Base-by-base conservation (phyloP, 345 rosid species). In the Salix caprea region DNA sequence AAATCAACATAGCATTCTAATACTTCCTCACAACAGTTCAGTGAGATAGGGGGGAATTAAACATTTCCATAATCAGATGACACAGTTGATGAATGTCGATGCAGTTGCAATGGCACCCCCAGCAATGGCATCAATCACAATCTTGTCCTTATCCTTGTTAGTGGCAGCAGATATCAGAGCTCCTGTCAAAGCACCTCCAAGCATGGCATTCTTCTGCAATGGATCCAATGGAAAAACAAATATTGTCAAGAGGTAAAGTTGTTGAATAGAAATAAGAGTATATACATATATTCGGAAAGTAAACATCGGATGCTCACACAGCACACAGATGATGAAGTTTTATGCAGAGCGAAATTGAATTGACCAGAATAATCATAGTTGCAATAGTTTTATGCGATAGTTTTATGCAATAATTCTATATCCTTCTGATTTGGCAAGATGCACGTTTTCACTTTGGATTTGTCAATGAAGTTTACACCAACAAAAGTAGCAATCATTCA, bases 81-180 rank as follows among this genome's bases (percentile, higher is more conserved):
- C 87, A 77, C 83, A 60, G 70, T 87, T 87, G 66, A 94, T 76
- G 89, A 94, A 88, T 78, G 86, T 81, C 26, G 94, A 89, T 40
- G 97, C 97, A n/a, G 95, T 88, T 26, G 97, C 98, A 70, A 91
- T 80, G 26, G 95, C 97, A 3, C 92, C 93, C 76, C 94, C 97
- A 3, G 90, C 85, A 50, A 94, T 86, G 77, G 97, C 92, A 85
- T 87, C 88, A 1, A 87, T 54, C 72, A 88, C 88, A 11, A 92
- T 46, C 80, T 77, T 89, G 83, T 92, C 94, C 66, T 76, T 78
- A 65, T 84, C 74, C 68, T 83, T 81, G 83, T 82, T 83, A 69
- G 80, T 81, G 18, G 75, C 93, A 1, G 90, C 90, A 61, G 94
- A 89, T 74, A 92, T 48, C 78, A 87, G 37, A 11, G 93, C 94